Evolutionary conservation across 345 rosid genomes (phyloP).

Genomic region (Lenwebbia sp.): DNA sequence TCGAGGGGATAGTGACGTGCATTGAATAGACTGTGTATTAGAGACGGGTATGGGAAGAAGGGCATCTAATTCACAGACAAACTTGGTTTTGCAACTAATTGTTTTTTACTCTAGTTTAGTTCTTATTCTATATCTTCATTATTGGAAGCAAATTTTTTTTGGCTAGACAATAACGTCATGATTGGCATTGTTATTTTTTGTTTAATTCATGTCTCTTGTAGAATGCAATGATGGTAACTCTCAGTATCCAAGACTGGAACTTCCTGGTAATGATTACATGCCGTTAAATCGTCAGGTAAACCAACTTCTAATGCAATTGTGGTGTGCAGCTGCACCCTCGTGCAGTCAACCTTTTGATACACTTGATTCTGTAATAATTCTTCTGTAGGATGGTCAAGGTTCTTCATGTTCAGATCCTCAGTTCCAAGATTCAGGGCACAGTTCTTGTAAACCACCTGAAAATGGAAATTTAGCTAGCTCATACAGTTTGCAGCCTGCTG

Average conservation of each 20-base stretch:
- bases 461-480: constrained; percentile 37
- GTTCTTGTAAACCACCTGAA: constrained; percentile 9
- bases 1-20: neutral
- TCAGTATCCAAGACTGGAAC: constrained; percentile 62
- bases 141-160: neutral
- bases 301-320: neutral
- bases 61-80: neutral
- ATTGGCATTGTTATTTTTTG: neutral
- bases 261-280: constrained; percentile 52
- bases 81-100: neutral
- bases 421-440: constrained; percentile 10
- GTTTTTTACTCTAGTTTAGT: neutral
- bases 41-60: neutral
- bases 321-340: neutral
- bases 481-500: constrained; percentile 21
- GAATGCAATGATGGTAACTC: constrained; percentile 56
- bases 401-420: constrained; percentile 18
- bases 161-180: neutral
- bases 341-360: neutral
- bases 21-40: neutral
- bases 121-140: neutral
- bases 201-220: constrained; percentile 10
- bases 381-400: constrained; percentile 23
- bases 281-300: constrained; percentile 53
- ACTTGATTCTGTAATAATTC: neutral